phyloP scores from a whole-genome alignment of 2,329 filamentous ascomycete species.

The Monosporascus ibericus region DNA sequence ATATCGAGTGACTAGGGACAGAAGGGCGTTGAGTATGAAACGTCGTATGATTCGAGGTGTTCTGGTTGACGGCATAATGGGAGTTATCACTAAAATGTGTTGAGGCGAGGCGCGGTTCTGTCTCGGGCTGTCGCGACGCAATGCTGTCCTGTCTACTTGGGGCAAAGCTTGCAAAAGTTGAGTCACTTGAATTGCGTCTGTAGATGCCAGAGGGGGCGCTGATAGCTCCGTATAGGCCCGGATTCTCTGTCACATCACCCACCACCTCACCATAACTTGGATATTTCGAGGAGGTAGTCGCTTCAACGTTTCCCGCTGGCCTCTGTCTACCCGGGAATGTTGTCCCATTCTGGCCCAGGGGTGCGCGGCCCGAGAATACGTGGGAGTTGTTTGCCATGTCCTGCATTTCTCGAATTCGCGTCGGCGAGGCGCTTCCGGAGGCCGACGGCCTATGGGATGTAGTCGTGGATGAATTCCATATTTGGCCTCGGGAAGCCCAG shows the following conservation, averaged over 20 bases:
- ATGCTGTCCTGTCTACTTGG: constrained; percentile 12
- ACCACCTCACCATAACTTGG: constrained; percentile 19
- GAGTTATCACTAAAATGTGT: constrained; percentile 12
- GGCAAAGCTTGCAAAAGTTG: constrained; percentile 7
- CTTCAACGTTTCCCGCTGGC: constrained; percentile 36
- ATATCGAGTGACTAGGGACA: constrained; percentile 9
- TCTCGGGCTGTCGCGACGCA: constrained; percentile 14
- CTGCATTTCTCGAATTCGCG: constrained; percentile 44
- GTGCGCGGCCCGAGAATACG: constrained; percentile 41
- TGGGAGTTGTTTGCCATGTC: constrained; percentile 38
- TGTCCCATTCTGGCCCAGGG: constrained; percentile 35
- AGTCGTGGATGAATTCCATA: constrained; percentile 52
- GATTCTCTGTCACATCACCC: constrained; percentile 13
- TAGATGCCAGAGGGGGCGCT: constrained; percentile 7
- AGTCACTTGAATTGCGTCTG: constrained; percentile 23
- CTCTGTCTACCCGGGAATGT: constrained; percentile 29
- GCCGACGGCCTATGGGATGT: constrained; percentile 34
- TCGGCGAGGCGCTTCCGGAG: constrained; percentile 53
- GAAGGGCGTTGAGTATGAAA: constrained; percentile 17
- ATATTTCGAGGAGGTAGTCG: constrained; percentile 36
- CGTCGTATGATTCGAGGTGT: constrained; percentile 7
- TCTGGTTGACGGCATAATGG: constrained; percentile 10
- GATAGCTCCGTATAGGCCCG: constrained; percentile 10
- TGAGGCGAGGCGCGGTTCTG: constrained; percentile 7
- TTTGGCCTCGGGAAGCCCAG: constrained; percentile 47